Evolutionary conservation across 441 rosid species (phyloP).

Genomic region (Corymbia citriodora): DNA sequence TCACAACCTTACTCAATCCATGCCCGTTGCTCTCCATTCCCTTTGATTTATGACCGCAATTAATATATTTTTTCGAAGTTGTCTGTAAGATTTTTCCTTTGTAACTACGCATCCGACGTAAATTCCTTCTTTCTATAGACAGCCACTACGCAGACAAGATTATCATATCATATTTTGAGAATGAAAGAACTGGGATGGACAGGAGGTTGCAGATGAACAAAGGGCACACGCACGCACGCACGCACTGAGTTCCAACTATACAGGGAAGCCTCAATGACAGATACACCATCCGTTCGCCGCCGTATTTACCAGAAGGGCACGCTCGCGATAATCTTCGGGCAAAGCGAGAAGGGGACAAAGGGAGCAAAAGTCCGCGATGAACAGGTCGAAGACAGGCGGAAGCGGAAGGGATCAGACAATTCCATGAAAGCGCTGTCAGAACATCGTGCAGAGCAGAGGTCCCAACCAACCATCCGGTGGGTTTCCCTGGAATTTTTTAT

Average conservation of each 20-base stretch:
- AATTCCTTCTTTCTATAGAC: background rate
- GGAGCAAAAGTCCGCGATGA: background rate
- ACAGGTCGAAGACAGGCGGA: background rate
- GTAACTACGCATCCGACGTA: background rate
- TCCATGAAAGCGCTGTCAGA: background rate
- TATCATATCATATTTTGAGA: no score
- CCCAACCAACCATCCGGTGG: background rate
- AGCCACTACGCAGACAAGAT: background rate
- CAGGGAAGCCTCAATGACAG: background rate
- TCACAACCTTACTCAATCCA: background rate
- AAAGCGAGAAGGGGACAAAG: background rate
- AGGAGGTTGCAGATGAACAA: background rate
- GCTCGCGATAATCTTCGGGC: background rate
- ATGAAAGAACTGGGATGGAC: background rate
- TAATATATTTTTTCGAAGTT: background rate
- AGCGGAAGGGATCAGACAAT: background rate
- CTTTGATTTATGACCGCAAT: fast-evolving
- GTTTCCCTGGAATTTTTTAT: background rate
- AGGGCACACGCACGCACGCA: background rate
- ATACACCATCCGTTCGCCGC: background rate
- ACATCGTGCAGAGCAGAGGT: background rate
- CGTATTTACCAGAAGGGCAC: background rate
- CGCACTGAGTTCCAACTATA: background rate
- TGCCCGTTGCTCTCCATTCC: background rate
- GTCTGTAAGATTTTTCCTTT: background rate